A percentile compares a stretch with the other conserved stretches of the same genome.
Conservation (phyloP, 2,329 filamentous ascomycete species). For the Plectosphaerella cucumerina region DNA sequence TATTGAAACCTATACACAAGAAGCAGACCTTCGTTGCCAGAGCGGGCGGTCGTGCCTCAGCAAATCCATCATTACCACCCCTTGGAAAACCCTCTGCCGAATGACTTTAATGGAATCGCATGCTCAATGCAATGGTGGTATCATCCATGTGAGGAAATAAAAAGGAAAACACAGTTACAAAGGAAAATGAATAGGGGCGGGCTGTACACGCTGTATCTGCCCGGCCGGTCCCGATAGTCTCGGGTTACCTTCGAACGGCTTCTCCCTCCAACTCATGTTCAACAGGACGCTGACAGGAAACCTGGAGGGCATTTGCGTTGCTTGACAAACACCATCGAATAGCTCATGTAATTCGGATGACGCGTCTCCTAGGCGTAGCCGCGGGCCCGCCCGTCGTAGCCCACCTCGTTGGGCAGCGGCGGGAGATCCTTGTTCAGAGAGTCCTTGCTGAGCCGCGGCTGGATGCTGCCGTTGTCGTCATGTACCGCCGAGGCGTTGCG, state of each 20-base stretch:
- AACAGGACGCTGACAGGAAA: conserved; percentile 2
- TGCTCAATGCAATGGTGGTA: conserved; percentile 36
- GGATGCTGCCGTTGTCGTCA: neutral
- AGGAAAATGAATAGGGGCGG: neutral
- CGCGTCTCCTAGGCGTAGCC: conserved; percentile 8
- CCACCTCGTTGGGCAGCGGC: conserved; percentile 39
- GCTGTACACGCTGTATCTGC: too few species aligned
- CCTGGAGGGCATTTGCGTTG: neutral
- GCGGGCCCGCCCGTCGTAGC: conserved; percentile 9
- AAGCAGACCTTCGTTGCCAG: too few species aligned
- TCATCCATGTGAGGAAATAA: conserved; percentile 31
- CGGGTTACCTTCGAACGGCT: too few species aligned
- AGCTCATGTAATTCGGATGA: neutral
- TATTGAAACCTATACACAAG: too few species aligned
- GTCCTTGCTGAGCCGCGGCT: conserved; percentile 42
- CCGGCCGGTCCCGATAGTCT: too few species aligned
- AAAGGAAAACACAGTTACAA: conserved; percentile 4
- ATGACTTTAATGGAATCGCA: conserved; percentile 12
- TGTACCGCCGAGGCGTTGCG: conserved; percentile 19
- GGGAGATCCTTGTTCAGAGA: conserved; percentile 59
- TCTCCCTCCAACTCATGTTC: neutral
- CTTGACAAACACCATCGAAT: too few species aligned
- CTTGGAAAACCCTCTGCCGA: neutral
- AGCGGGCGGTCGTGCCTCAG: too few species aligned
- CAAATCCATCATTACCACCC: neutral